A percentile compares a stretch with the other conserved stretches of the same genome.
Evolutionary conservation across 1,284 basidiomycete species (phyloP).

Genomic region (Ganoderma lucidum): DNA sequence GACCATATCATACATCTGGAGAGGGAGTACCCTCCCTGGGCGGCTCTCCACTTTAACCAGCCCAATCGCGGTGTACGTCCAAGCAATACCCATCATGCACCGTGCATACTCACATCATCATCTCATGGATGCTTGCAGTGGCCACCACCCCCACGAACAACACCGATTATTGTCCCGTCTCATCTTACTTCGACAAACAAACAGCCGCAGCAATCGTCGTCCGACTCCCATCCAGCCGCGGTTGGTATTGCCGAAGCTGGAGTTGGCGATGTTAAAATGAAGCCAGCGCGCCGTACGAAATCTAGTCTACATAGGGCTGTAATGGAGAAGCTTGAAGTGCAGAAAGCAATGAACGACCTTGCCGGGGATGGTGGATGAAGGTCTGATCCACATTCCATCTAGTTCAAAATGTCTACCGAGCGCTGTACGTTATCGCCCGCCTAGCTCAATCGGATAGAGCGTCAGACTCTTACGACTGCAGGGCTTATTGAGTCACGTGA

Average conservation of each 20-base stretch:
- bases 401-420: background rate
- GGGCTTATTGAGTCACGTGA: constrained; percentile 1
- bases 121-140: constrained; percentile 53
- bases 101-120: no score
- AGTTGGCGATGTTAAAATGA: constrained; percentile 40
- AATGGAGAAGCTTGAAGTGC: constrained; percentile 76
- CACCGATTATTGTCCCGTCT: constrained; percentile 75
- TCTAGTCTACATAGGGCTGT: constrained; percentile 79
- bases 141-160: constrained; percentile 79
- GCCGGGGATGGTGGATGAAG: constrained; percentile 33
- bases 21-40: constrained; percentile 84
- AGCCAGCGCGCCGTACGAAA: constrained; percentile 49
- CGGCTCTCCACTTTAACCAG: constrained; percentile 83
- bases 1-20: constrained; percentile 78
- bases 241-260: constrained; percentile 9
- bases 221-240: background rate
- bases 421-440: constrained; percentile 52
- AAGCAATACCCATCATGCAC: no score
- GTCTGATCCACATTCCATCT: background rate
- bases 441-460: constrained; percentile 91
- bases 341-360: constrained; percentile 73
- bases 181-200: constrained; percentile 54
- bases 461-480: constrained; percentile 65
- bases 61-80: constrained; percentile 73
- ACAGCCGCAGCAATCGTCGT: background rate